These are phyloP conservation scores for Striga asiatica DNA, from an alignment of 257 asterid genomes.

Conservation along the genomic window DNA sequence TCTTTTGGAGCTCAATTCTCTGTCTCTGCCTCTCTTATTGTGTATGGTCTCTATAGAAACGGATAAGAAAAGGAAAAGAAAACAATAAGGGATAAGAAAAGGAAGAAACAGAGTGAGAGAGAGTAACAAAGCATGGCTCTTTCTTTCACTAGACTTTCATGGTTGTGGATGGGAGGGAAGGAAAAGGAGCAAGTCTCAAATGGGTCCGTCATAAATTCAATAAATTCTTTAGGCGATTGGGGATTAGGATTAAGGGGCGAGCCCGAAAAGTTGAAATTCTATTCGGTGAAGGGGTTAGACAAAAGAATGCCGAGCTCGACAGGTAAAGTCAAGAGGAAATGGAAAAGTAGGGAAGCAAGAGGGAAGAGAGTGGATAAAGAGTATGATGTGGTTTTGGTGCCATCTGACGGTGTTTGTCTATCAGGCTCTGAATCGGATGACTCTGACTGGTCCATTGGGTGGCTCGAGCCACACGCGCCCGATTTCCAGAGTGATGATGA, in stretches of 20 bases:
- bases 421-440: conserved; percentile 89
- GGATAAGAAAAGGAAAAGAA: too few relatives aligned
- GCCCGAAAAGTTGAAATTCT: conserved; percentile 50
- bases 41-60: too few relatives aligned
- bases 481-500: conserved; percentile 71
- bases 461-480: conserved; percentile 90
- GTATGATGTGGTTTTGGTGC: conserved; percentile 73
- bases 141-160: conserved; percentile 62
- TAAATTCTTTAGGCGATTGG: conserved; percentile 64
- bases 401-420: conserved; percentile 80
- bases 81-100: background rate
- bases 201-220: conserved; percentile 42
- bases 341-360: conserved; percentile 88
- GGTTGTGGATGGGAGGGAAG: conserved; percentile 74
- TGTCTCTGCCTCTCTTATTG: too few relatives aligned
- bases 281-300: conserved; percentile 39
- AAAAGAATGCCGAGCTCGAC: conserved; percentile 40
- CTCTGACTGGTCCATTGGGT: conserved; percentile 95
- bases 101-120: too few relatives aligned
- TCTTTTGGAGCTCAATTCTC: too few relatives aligned
- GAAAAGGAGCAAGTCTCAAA: conserved; percentile 61
- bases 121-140: conserved; percentile 28
- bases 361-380: conserved; percentile 56
- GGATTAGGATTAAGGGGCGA: conserved; percentile 67
- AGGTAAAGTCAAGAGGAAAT: conserved; percentile 62